Conservation (phyloP, 2,329 filamentous ascomycete species). For the Colletotrichum lindemuthianum region DNA sequence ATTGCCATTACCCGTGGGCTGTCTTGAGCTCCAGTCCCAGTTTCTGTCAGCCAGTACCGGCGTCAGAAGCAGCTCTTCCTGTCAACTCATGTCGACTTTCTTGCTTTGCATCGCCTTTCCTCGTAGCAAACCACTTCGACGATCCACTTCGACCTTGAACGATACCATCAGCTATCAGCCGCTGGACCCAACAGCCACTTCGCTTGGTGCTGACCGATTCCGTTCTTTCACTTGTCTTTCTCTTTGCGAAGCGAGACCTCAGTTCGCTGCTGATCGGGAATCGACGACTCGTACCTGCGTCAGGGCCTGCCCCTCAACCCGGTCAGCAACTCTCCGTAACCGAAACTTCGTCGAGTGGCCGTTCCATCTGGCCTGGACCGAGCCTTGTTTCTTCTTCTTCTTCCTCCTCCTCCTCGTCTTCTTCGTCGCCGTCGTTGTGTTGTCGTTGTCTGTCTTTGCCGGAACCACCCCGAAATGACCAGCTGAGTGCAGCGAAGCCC, state of each 20-base stretch:
- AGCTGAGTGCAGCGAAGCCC: constrained; percentile 41
- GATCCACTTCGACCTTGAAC: too few species aligned
- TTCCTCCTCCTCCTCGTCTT: neutral
- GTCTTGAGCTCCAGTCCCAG: constrained; percentile 34
- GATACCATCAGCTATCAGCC: too few species aligned
- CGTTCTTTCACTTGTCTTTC: neutral
- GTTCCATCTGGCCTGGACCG: constrained; percentile 9
- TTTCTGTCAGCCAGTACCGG: neutral
- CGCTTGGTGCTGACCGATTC: constrained; percentile 15
- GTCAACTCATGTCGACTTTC: constrained; percentile 6
- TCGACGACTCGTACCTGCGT: neutral
- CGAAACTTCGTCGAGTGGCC: constrained; percentile 1
- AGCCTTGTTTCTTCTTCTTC: neutral
- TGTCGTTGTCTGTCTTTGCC: too few species aligned
- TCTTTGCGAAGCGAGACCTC: constrained; percentile 11
- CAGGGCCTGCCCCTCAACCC: constrained; percentile 7
- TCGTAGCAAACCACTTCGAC: too few species aligned
- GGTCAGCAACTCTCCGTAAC: constrained; percentile 4
- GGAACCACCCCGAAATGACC: constrained; percentile 48
- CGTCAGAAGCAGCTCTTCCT: constrained; percentile 20
- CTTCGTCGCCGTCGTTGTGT: too few species aligned
- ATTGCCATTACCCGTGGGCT: neutral
- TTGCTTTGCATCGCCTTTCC: too few species aligned
- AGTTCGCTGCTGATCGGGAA: constrained; percentile 8
- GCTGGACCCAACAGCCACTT: neutral